phyloP scores from a whole-genome alignment of 2,329 filamentous ascomycete species.

The Ascochyta fabae region DNA sequence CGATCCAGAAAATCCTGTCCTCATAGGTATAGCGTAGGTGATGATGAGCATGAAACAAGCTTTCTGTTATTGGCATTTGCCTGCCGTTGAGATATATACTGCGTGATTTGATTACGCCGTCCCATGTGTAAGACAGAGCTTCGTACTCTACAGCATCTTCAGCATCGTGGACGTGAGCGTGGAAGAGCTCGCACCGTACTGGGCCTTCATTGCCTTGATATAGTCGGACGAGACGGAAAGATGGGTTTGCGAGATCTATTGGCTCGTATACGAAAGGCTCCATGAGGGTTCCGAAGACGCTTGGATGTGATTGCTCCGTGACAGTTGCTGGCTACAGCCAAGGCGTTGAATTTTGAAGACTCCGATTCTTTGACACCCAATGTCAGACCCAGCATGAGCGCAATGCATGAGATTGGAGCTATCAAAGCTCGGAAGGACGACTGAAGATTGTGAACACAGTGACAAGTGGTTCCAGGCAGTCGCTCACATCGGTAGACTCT shows the following conservation, averaged over 20 bases:
- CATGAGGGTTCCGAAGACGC: neutral
- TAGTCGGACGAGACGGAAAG: conserved; percentile 3
- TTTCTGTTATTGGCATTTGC: conserved; percentile 11
- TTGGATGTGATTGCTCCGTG: too few relatives aligned
- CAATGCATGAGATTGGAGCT: too few relatives aligned
- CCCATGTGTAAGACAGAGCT: conserved; percentile 33
- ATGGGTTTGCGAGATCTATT: neutral
- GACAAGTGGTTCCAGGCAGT: too few relatives aligned
- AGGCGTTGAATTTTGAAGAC: too few relatives aligned
- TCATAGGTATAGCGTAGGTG: conserved; percentile 14
- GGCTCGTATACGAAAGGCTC: neutral
- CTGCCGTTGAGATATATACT: conserved; percentile 15
- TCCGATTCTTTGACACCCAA: too few relatives aligned
- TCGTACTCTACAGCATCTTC: conserved; percentile 16
- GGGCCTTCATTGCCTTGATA: neutral
- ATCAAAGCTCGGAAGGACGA: too few relatives aligned
- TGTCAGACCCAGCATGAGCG: too few relatives aligned
- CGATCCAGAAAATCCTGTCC: conserved; percentile 34
- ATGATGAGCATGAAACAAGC: conserved; percentile 20
- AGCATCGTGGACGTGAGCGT: neutral
- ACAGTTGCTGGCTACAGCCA: too few relatives aligned
- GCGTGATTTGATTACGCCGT: neutral
- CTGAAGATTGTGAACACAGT: too few relatives aligned
- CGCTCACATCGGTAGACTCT: too few relatives aligned
- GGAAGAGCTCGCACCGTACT: conserved; percentile 1